Base-by-base conservation (phyloP, 257 asterid genomes). In the Oldenlandia corymbosa region DNA sequence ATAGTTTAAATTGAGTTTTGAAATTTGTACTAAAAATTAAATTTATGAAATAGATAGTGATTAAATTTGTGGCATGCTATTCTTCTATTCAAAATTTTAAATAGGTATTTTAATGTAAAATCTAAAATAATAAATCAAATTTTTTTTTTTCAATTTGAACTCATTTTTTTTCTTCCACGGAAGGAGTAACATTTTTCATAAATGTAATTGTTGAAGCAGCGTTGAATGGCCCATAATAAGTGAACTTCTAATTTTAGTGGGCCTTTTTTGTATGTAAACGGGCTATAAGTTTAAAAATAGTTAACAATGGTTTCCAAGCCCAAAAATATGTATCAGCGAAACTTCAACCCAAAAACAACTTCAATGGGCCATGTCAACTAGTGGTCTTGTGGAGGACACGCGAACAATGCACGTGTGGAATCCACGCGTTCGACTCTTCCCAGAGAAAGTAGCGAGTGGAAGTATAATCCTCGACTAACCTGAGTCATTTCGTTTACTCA, bases 331-430 rank as follows among this genome's bases (percentile, higher is more conserved):
- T 39, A 39, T 4, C 10, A 0, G 9, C 46, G 10, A 9, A 21
- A 41, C 46, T 2, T 8, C 45, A 48, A 47, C 68, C 68, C 68
- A 47, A 45, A 3, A 45, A 12, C 43, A 27, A 2, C 0, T 2
- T 45, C 0, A 5, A 62, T 21, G 56, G 66, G 27, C 55, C 43
- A 45, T 41, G 43, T 26, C 24, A 31, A 11, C 23, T 34, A 1
- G 17, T 10, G 61, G 73, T 8, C 68, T 7, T 42, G 43, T 69
- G 63, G 24, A 34, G 1, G 55, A 28, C 74, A 61, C 74, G 58
- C 58, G 57, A 17, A 39, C 39, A 12, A 23, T n/a, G 47, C 18
- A 21, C n/a, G n/a, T 16, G 71, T 67, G 65, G 49, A 18, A 2
- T 1, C 23, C 23, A 45, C 50, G 50, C 50, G 16, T 23, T 45